Percentiles rank a stretch among this genome's conserved stretches.
Evolutionary conservation across 1,284 basidiomycete genomes (phyloP).

Genomic region (Moesziomyces antarcticus): DNA sequence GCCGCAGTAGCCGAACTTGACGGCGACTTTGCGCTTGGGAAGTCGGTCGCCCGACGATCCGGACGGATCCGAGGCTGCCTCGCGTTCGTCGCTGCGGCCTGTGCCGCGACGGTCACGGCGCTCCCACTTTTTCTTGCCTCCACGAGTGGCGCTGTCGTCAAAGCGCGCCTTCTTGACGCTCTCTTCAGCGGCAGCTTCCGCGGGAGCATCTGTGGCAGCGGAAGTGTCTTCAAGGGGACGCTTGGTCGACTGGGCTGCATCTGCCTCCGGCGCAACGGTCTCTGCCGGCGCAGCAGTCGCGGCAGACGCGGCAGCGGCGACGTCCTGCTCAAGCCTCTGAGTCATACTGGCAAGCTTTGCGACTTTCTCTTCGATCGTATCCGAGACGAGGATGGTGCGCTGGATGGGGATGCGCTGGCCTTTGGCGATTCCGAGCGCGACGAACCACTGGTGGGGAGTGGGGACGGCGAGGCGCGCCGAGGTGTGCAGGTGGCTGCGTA

Average conservation of each 20-base stretch:
- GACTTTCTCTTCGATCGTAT: conserved; percentile 23
- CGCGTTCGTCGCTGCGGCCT: conserved; percentile 3
- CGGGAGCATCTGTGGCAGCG: background rate
- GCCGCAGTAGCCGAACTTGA: conserved; percentile 73
- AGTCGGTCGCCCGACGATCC: conserved; percentile 56
- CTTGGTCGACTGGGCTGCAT: conserved; percentile 5
- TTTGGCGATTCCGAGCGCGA: conserved; percentile 27
- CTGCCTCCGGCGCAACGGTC: no score
- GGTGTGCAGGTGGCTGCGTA: conserved; percentile 6
- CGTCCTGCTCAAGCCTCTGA: conserved; percentile 15
- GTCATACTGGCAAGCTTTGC: conserved; percentile 34
- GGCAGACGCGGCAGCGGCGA: conserved; percentile 8
- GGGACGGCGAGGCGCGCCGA: conserved; percentile 1
- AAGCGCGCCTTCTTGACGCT: conserved; percentile 29
- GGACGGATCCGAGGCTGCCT: background rate
- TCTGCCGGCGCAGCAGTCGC: background rate
- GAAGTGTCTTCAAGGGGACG: conserved; percentile 13
- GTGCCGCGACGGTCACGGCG: conserved; percentile 40
- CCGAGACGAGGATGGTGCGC: conserved; percentile 32
- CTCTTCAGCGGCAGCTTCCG: background rate
- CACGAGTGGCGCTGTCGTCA: conserved; percentile 7
- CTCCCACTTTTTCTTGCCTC: conserved; percentile 30
- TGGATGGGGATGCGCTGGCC: conserved; percentile 31
- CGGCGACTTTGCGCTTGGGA: conserved; percentile 73
- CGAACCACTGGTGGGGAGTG: conserved; percentile 18